Evolutionary conservation across 2,329 filamentous ascomycete genomes (phyloP).

Genomic region (Tolypocladium capitatum): DNA sequence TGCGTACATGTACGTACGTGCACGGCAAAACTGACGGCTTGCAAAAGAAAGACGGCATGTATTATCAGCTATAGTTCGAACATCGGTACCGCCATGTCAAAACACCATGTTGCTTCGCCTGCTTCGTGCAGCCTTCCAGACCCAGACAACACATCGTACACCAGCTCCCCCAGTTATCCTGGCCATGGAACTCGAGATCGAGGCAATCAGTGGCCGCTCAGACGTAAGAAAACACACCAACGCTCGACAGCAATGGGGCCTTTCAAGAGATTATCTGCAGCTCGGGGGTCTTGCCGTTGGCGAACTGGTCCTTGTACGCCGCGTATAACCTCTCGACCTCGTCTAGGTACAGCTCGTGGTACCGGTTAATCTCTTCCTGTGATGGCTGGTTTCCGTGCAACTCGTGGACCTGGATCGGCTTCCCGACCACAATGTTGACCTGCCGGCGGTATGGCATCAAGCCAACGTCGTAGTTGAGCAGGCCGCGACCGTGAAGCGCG

Average conservation of each 20-base stretch:
- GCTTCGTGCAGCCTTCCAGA: neutral
- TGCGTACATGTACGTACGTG: no score
- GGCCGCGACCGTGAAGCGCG: constrained; percentile 75
- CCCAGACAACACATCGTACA: neutral
- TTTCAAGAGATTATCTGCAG: constrained; percentile 49
- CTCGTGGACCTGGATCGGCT: constrained; percentile 59
- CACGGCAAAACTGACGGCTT: no score
- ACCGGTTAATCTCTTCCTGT: constrained; percentile 61
- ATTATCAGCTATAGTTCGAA: neutral
- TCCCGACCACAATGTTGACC: constrained; percentile 80
- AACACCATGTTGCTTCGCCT: neutral
- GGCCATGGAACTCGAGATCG: neutral
- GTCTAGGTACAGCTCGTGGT: constrained; percentile 66
- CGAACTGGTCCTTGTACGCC: constrained; percentile 65
- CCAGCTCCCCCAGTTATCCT: neutral
- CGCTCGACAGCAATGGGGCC: neutral
- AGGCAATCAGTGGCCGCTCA: neutral
- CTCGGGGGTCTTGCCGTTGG: constrained; percentile 47
- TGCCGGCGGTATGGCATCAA: constrained; percentile 85
- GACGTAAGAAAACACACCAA: neutral
- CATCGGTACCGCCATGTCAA: neutral
- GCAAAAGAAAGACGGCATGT: neutral
- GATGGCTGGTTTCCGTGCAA: constrained; percentile 46
- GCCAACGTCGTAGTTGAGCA: constrained; percentile 97
- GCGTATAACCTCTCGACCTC: constrained; percentile 66